These are phyloP conservation scores for Eucalyptus caleyi DNA, from an alignment of 345 rosid genomes.

Conservation along the genomic window DNA sequence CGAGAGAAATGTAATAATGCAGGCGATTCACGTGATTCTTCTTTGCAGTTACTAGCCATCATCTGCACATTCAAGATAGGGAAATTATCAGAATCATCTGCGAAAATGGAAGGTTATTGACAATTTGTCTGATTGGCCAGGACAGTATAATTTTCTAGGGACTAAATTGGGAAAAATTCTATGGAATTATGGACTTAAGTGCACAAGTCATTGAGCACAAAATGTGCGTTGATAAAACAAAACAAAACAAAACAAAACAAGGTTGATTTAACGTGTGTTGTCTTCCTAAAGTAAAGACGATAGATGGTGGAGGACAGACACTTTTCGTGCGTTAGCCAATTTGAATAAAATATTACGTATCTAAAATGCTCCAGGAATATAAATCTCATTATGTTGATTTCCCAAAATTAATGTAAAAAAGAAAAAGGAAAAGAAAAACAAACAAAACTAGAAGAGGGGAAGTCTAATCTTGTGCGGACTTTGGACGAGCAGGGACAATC, in stretches of 20 bases:
- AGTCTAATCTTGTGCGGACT: neutral
- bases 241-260: neutral
- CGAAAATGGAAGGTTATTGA: too few relatives aligned
- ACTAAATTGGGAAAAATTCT: neutral
- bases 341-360: neutral
- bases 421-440: neutral
- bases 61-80: rapidly evolving
- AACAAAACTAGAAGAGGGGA: neutral
- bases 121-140: neutral
- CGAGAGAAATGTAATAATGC: neutral
- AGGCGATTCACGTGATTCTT: neutral
- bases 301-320: neutral
- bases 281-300: neutral
- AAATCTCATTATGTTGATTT: neutral
- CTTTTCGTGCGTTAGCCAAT: neutral
- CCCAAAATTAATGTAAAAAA: neutral
- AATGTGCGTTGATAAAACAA: too few relatives aligned
- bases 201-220: neutral
- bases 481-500: neutral
- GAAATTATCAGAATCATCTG: neutral
- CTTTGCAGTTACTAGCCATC: neutral
- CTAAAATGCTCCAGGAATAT: neutral
- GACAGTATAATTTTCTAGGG: neutral
- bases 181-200: neutral
- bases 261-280: neutral